These are phyloP conservation scores for Xylaria venustula DNA, from an alignment of 495 filamentous ascomycete species.

Conservation along the genomic window DNA sequence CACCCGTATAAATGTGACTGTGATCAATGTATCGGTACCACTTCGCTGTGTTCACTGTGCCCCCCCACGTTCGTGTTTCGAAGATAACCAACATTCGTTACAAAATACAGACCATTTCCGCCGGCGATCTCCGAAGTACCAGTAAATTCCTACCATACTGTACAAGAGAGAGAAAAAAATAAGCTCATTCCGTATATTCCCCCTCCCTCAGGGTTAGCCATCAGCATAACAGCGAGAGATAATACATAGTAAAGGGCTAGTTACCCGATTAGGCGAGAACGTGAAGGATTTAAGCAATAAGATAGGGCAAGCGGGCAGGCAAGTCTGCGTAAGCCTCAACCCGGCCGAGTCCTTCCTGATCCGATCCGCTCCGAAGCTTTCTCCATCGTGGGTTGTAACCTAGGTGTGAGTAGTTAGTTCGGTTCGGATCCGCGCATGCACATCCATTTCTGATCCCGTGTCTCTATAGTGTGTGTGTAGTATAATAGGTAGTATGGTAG, in stretches of 20 bases:
- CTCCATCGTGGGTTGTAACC: too few species aligned
- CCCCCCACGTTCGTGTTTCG: background rate
- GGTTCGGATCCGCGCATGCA: too few species aligned
- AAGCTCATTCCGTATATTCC: background rate
- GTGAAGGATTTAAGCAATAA: background rate
- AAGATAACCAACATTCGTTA: too few species aligned
- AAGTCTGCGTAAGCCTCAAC: background rate
- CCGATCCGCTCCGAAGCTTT: slow-evolving; percentile 1
- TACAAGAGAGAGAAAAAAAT: too few species aligned
- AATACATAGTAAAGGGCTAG: too few species aligned
- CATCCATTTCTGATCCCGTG: too few species aligned
- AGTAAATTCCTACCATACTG: background rate
- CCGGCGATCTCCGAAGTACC: background rate
- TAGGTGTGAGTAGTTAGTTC: too few species aligned
- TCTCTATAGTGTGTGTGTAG: too few species aligned
- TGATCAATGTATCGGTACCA: background rate
- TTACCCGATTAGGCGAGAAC: background rate
- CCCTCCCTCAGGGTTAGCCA: too few species aligned
- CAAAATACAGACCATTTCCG: too few species aligned
- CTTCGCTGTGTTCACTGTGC: background rate
- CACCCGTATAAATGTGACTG: background rate
- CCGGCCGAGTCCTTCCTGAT: background rate
- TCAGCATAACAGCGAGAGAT: too few species aligned
- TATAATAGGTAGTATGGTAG: too few species aligned
- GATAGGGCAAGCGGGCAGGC: background rate